phyloP scores from a whole-genome alignment of 345 rosid species.

The Carallia pectinifolia region DNA sequence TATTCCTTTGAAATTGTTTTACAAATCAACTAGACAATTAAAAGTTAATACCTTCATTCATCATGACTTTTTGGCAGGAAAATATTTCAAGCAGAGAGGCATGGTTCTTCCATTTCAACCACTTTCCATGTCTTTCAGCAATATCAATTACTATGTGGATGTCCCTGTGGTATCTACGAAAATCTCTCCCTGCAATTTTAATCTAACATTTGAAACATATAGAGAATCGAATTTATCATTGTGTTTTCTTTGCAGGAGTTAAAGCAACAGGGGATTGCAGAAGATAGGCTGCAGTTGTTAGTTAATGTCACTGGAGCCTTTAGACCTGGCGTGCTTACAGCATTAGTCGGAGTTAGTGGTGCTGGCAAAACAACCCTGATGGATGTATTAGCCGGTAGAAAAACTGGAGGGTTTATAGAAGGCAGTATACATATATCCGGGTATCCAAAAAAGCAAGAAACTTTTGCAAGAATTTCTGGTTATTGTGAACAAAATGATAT shows the following conservation, averaged over 20 bases:
- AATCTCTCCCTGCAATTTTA: not conserved
- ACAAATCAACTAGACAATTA: not conserved
- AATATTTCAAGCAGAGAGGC: constrained; percentile 83
- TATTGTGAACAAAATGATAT: constrained; percentile 97
- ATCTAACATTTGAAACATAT: constrained; percentile 13
- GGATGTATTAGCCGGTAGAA: constrained; percentile 98
- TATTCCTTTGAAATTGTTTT: constrained; percentile 7
- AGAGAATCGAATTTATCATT: constrained; percentile 20
- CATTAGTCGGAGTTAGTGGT: constrained; percentile 96
- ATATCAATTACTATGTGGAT: constrained; percentile 84
- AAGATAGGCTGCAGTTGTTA: constrained; percentile 81
- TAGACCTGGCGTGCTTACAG: constrained; percentile 91
- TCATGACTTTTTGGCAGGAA: constrained; percentile 49
- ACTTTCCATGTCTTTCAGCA: constrained; percentile 85
- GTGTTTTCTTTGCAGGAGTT: constrained; percentile 53
- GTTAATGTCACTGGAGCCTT: constrained; percentile 93
- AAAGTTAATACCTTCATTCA: constrained; percentile 11
- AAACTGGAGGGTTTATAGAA: constrained; percentile 90
- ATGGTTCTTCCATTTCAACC: constrained; percentile 99
- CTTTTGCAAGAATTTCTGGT: constrained; percentile 95
- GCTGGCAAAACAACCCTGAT: constrained; percentile 99
- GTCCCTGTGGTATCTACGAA: constrained; percentile 67
- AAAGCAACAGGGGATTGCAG: constrained; percentile 82
- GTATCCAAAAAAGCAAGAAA: constrained; percentile 87
- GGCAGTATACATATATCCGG: constrained; percentile 84